A percentile compares a stretch with the other conserved stretches of the same genome.
These are phyloP conservation scores for Epichloe bromicola DNA, from an alignment of 2,329 filamentous ascomycete species.

Conservation along the genomic window DNA sequence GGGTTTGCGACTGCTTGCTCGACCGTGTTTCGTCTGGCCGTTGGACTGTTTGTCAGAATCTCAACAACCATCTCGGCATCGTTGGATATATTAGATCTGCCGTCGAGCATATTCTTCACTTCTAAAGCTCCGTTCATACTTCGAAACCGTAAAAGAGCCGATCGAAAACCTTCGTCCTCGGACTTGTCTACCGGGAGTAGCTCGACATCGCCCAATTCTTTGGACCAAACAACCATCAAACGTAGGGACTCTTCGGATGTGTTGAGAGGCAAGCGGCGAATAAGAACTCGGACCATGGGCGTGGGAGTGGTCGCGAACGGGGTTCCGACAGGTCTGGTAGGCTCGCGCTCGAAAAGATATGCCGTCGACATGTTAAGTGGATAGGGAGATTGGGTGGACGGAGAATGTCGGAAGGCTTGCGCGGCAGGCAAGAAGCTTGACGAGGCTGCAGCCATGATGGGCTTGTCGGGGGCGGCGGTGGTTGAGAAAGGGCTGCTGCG, in stretches of 20 bases:
- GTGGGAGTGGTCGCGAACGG: constrained; percentile 23
- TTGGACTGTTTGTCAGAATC: constrained; percentile 32
- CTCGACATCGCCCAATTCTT: constrained; percentile 39
- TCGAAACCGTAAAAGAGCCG: constrained; percentile 41
- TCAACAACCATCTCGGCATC: constrained; percentile 44
- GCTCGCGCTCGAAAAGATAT: constrained; percentile 27
- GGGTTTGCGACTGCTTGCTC: constrained; percentile 12
- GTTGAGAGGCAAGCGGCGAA: constrained; percentile 40
- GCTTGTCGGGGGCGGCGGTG: constrained; percentile 14
- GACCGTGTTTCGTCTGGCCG: constrained; percentile 14
- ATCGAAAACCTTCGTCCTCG: constrained; percentile 35
- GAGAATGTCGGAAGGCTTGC: constrained; percentile 24
- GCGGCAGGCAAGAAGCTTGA: constrained; percentile 26
- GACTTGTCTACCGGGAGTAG: constrained; percentile 36
- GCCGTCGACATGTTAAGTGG: constrained; percentile 18
- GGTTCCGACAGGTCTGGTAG: constrained; percentile 25
- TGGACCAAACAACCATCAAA: constrained; percentile 45
- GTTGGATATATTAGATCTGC: constrained; percentile 37
- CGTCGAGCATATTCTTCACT: constrained; percentile 44
- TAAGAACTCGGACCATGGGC: constrained; percentile 30
- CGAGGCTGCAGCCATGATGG: constrained; percentile 29
- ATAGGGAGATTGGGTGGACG: constrained; percentile 20
- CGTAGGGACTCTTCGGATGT: constrained; percentile 40
- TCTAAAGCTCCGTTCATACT: constrained; percentile 39
- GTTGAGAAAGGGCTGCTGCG: constrained; percentile 20